Evolutionary conservation across 495 filamentous ascomycete genomes (phyloP), one percentile per base, ranked within the genome.

Genomic region (Neurospora hispaniola): DNA sequence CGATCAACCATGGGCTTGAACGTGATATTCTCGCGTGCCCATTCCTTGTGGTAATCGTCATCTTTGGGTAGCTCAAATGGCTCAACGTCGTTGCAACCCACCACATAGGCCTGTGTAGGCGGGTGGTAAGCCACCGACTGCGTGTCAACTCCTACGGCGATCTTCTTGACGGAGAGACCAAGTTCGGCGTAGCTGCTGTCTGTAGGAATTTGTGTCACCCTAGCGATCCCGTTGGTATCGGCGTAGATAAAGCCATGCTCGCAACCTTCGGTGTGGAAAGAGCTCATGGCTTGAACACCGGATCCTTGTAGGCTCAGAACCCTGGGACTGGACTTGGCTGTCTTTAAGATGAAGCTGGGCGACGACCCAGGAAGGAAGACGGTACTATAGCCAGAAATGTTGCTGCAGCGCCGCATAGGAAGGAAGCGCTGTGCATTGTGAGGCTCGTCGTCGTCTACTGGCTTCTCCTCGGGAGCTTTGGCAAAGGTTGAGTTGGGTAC

Each of bases 61-160:
- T 94, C 90, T 43, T 93, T 92, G 3, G 93, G 92, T 42, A 97
- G 83, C 77, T 91, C 90, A 82, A 96, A 99, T 3, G 89, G 89
- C 44, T 88, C 87, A 62, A 77, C 79, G 35, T 83, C 81, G 72
- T 88, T 90, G 42, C 92, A 93, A 10, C 88, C 92, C 39, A 97
- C 81, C 8, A 95, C 90, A 75, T 96, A 98, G 42, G 90, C 87
- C 38, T 88, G 86, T 73, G 89, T 91, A 6, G 88, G 86, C 10
- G 89, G 84, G 73, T 97, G 95, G 77, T 94, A 94, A 11, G 90
- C 83, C 18, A 98, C 76, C 20, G 88, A 85, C 72, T 90, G 87
- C n/a, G 95, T 84, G 73, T 95, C 90, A 73, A 91, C 86, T 16
- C 86, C 87, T 35, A 97, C 77, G 4, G 84, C 80, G n/a, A 95